Evolutionary conservation across 305 asterid species (phyloP), one percentile per base, ranked within the genome.

Genomic region (Rubia peregrina): DNA sequence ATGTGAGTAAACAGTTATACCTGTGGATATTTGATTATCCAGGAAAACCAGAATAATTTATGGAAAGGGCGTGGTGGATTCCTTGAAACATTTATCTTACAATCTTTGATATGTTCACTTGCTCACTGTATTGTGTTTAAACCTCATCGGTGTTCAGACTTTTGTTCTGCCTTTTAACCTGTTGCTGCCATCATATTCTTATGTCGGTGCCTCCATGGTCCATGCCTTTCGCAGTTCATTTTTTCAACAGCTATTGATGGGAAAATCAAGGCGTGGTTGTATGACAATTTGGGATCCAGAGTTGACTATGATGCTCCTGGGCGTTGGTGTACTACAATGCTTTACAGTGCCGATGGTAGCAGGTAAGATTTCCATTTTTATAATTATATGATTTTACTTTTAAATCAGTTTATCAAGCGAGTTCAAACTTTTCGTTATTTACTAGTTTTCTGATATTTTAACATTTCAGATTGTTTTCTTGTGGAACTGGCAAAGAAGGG

Each of bases 271-370:
- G 96, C 96, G 0, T 90, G 96, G 96, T 86, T 90, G 67, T 90
- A 90, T 70, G 96, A 90, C 80, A 83, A 85, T 36, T 65, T 88
- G 89, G 95, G 95, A 76, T 88, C 96, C 61, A 75, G 95, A 83
- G 96, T 88, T 73, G 95, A 90, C 75, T 90, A 88, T 81, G 95
- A 90, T 82, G 95, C 96, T 76, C 96, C 96, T 30, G 96, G 96
- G 26, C 95, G 77, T 71, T 86, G 95, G 95, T 90, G 95, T 76
- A 90, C 95, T n/a, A 88, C 92, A 62, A 86, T 90, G 96, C 85
- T 88, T 24, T 90, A 90, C 72, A 90, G 95, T 78, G 95, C 96
- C 60, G 96, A 90, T 85, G 96, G 95, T 72, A 81, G 91, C 63
- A 88, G 96, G 96, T 88, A 69, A 36, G 74, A 67, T 78, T 71